Evolutionary conservation across 805 yeast species (phyloP), one percentile per base, ranked within the genome.

Genomic region (Candida krabiensis): DNA sequence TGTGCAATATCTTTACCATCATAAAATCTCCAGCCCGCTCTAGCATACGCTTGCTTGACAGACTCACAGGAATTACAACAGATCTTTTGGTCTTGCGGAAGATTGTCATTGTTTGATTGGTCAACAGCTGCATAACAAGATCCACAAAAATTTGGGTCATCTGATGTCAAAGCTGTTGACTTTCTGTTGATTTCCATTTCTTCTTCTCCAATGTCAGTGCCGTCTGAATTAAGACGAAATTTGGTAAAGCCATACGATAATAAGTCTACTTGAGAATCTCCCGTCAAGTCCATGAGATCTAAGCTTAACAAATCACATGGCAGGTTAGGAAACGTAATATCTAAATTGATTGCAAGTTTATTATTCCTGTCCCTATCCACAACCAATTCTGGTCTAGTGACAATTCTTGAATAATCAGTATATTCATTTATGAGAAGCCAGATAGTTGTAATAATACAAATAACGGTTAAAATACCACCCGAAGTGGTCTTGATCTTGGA

Each of bases 11-110:
- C 80, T 38, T 75, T 69, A 41, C 98, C 98, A 60, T 91, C 98
- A 52, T 68, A 84, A 63, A 93, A 91, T 3, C 84, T 90, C 98
- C 98, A 93, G 24, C 78, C 81, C 13, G 67, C 73, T 12, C 71
- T 73, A 15, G 85, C 82, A 58, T 91, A 93, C 0, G 96, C 96
- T 47, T 70, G 61, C 47, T 78, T 79, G 19, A 91, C 95, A 29
- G 86, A 78, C 29, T 75, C 84, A 69, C 99, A 91, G 19, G 84
- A 75, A 58, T 88, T 84, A 66, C 99, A 91, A 64, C 96, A 88
- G 19, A 71, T 62, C 43, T 68, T 66, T 44, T 77, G 70, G 14
- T 67, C 60, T 12, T 38, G 40, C 4, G 67, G 61, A 19, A 58
- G 45, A 4, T 61, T 60, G 2, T 64, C 73, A 47, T 76, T 77